Base-by-base conservation (phyloP, 176 grass and related monocot genomes). In the Triticum dicoccoides region DNA sequence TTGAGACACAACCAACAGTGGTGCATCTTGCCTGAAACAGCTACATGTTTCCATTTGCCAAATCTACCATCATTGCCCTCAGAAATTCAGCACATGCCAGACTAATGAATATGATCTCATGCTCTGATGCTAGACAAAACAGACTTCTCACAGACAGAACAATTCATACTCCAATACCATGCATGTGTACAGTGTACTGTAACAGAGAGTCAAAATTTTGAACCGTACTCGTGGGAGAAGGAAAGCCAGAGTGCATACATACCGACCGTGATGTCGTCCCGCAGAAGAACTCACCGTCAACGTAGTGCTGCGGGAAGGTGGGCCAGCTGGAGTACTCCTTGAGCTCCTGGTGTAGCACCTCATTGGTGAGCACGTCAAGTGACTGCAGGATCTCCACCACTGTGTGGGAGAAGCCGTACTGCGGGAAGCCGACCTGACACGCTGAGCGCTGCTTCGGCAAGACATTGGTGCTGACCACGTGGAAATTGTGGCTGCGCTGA, bases 291-390 rank as follows among this genome's bases (percentile, higher is more conserved):
- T 98, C 96, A 21, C 93, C 96, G 29, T 92, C 94, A 77, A 96
- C 89, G 84, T 96, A 98, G 49, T 96, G 87, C 79, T 98, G 88
- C 13, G 80, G 94, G 86, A 98, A 98, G 25, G 97, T 92, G 72
- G 97, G 97, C 92, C 97, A 98, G 87, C 86, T 92, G 41, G 97
- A 92, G 87, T 98, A 98, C 11, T 98, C 92, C 88, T 98, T 98
- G 77, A 98, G 85, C 30, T 87, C 93, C 77, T 96, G 91, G 0
- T 88, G 90, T 29, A 98, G 85, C 32, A 63, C 80, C 63, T 98
- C 97, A 83, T 92, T 98, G 82, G 89, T 75, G 15, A 96, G 90
- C 30, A 98, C 88, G 67, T 98, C 87, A 1, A 96, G 86, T 5
- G 90, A 98, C n/a, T 82, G 89, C 17, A 96, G 85, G 72, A 98